phyloP scores from a whole-genome alignment of 164 flowering plant genomes.

The Santalum album region DNA sequence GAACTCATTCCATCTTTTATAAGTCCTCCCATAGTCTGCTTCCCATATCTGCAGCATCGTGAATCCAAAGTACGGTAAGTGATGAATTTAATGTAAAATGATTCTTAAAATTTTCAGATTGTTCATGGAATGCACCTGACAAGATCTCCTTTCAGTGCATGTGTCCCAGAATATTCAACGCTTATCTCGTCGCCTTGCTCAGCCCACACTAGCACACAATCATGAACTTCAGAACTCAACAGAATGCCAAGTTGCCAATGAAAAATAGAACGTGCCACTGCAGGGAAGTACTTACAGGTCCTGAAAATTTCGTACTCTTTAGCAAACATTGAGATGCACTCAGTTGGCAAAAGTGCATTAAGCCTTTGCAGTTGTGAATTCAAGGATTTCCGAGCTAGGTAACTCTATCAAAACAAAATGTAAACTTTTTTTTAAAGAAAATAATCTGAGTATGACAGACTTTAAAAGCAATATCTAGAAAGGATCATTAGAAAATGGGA shows the following conservation, averaged over 20 bases:
- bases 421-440: not conserved
- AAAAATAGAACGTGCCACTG: slow-evolving; percentile 1
- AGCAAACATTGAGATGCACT: slow-evolving; percentile 44
- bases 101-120: not conserved
- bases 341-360: slow-evolving; percentile 43
- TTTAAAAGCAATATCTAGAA: not conserved
- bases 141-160: slow-evolving; percentile 82
- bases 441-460: not conserved
- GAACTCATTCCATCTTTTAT: slow-evolving; percentile 94
- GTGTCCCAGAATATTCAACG: slow-evolving; percentile 89
- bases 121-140: slow-evolving; percentile 48
- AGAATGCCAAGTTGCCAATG: slow-evolving; percentile 1
- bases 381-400: slow-evolving; percentile 59
- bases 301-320: slow-evolving; percentile 66
- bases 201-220: slow-evolving; percentile 65
- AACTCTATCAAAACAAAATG: slow-evolving; percentile 46
- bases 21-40: slow-evolving; percentile 66
- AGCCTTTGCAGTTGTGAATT: slow-evolving; percentile 56
- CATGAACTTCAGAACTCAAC: slow-evolving; percentile 8
- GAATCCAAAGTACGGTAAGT: slow-evolving; percentile 1
- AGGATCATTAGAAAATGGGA: too few relatives aligned
- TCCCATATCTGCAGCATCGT: slow-evolving; percentile 63
- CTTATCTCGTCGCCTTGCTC: slow-evolving; percentile 97
- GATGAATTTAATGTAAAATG: not conserved
- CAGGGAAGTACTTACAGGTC: slow-evolving; percentile 36